Conservation (phyloP, 2,329 filamentous ascomycete species). For the Graphilbum sp. region DNA sequence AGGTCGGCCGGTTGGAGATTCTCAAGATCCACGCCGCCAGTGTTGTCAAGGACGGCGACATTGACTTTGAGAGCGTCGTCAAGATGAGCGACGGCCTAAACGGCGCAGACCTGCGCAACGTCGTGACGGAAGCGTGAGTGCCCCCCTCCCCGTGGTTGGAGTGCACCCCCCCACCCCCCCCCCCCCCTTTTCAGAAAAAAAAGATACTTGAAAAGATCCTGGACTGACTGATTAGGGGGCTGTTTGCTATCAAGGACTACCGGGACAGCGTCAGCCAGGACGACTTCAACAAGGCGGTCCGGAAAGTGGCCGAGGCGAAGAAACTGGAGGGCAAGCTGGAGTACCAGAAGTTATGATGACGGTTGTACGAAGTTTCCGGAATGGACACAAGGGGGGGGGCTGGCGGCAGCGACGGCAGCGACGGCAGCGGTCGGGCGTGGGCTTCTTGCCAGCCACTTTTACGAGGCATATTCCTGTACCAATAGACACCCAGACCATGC, state of each 20-base stretch:
- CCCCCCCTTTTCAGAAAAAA: too few relatives aligned
- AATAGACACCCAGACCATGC: not conserved
- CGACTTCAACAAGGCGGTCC: slow-evolving; percentile 97
- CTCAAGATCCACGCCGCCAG: slow-evolving; percentile 89
- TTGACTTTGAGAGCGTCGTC: slow-evolving; percentile 97
- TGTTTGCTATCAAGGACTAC: slow-evolving; percentile 98
- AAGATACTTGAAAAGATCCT: too few relatives aligned
- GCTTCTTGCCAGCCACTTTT: too few relatives aligned
- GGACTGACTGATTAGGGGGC: slow-evolving; percentile 37
- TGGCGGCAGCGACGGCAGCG: too few relatives aligned
- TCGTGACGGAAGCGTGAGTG: slow-evolving; percentile 93
- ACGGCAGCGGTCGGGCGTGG: too few relatives aligned
- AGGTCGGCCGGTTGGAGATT: slow-evolving; percentile 90
- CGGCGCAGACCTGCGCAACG: slow-evolving; percentile 91
- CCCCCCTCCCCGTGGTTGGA: too few relatives aligned
- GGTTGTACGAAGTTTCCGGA: not conserved
- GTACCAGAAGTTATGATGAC: slow-evolving; percentile 72
- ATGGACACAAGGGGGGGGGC: not conserved
- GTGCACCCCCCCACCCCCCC: too few relatives aligned
- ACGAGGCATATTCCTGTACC: not conserved
- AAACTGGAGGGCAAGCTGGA: slow-evolving; percentile 97
- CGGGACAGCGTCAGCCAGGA: slow-evolving; percentile 93
- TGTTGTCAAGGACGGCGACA: slow-evolving; percentile 81
- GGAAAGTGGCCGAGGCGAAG: slow-evolving; percentile 94
- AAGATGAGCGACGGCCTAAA: slow-evolving; percentile 99